Base-by-base conservation (phyloP, 768 basidiomycete genomes). In the Kwoniella sp. region DNA sequence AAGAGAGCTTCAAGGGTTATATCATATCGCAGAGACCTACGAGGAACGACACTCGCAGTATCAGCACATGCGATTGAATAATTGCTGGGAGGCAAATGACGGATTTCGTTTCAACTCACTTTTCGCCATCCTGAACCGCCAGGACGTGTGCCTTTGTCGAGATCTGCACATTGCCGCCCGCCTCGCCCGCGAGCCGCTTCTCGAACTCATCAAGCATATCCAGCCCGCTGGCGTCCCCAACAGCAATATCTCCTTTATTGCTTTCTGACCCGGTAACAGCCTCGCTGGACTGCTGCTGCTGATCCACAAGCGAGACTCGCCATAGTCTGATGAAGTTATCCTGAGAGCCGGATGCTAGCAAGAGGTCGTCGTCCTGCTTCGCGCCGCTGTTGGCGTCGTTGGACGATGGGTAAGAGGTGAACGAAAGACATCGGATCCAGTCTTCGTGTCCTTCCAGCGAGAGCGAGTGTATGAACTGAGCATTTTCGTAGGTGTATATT, bases 271-370 rank as follows among this genome's bases (percentile, higher is more conserved):
- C 50, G 20, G 23, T 17, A 4, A 47, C 28, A 13, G n/a, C 8
- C 51, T 54, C 31, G 17, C 15, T 34, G 13, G 23, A 12, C 59
- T 59, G 5, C 5, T 81, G 47, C 50, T 61, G n/a, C 28, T 60
- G 31, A 28, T 77, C 67, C 15, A 86, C 79, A 20, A 82, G 75
- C 50, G 89, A 86, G 67, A 99, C 87, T 63, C 87, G 88, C 96
- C 96, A 99, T 3, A 98, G 82, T 45, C 96, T 88, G 58, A 98
- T 91, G 29, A 91, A 94, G 8, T 88, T 87, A 77, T 99, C 96
- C 81, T 98, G 96, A 9, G 93, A 94, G 1, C 93, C 96, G 25
- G 93, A 94, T 0, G 96, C 94, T 38, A 99, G 84, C 0, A 90
- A 77, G 8, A 97, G 83, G 30, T 83, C 82, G 84, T 82, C 1